Conservation (phyloP, 2,329 filamentous ascomycete genomes). For the Teratosphaeria gauchensis region DNA sequence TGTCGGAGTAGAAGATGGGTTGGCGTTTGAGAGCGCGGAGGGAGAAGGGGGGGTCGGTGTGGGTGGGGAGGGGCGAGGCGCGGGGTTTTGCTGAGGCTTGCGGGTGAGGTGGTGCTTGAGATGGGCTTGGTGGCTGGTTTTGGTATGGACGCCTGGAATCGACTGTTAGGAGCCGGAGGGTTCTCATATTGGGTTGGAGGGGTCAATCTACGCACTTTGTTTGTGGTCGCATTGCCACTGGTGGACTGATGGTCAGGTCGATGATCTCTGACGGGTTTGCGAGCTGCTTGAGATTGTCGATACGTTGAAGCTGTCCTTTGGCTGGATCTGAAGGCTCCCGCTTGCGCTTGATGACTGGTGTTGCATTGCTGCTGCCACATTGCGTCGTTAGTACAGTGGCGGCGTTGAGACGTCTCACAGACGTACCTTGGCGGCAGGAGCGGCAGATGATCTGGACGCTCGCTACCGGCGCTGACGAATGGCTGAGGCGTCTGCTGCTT, state of each 20-base stretch:
- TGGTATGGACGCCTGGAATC: no score
- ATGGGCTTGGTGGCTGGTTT: no score
- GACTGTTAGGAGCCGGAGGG: no score
- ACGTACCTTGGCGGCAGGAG: neutral
- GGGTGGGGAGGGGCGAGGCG: neutral
- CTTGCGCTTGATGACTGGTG: neutral
- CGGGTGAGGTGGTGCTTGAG: no score
- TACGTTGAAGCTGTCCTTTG: neutral
- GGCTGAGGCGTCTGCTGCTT: no score
- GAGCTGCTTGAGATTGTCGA: neutral
- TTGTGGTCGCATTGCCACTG: no score
- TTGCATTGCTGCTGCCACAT: neutral
- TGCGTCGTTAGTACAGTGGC: neutral
- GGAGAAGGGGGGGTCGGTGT: neutral
- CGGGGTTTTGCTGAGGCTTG: slow-evolving; percentile 10
- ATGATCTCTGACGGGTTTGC: neutral
- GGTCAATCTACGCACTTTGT: no score
- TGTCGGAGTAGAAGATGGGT: neutral
- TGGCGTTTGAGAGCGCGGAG: neutral
- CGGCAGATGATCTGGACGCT: no score
- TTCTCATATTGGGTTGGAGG: no score
- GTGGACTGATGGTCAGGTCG: neutral
- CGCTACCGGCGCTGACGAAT: no score
- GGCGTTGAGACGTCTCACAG: neutral
- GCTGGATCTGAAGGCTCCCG: neutral